These are phyloP conservation scores for Linum trigynum DNA, from an alignment of 345 rosid species.

Conservation along the genomic window DNA sequence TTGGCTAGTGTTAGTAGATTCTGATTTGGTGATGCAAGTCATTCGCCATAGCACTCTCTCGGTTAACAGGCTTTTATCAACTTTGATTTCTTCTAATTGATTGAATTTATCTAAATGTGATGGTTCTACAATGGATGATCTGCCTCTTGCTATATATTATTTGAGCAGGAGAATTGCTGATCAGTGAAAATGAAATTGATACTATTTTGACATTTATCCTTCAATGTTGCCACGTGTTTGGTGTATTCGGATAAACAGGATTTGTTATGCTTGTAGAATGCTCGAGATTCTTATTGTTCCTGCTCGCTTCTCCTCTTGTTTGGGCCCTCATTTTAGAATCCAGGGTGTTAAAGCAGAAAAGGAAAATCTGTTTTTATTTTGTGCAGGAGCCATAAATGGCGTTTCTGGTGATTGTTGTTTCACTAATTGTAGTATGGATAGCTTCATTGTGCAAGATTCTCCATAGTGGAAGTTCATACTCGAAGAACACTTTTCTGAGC, in stretches of 20 bases:
- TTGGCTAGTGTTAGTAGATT: too few species aligned
- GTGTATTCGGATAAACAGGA: background rate
- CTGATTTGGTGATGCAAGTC: too few species aligned
- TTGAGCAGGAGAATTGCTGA: too few species aligned
- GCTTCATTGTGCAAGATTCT: slow-evolving; percentile 61
- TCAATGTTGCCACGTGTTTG: background rate
- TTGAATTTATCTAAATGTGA: too few species aligned
- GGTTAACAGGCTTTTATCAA: too few species aligned
- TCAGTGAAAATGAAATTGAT: too few species aligned
- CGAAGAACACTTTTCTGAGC: slow-evolving; percentile 26
- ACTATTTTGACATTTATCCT: background rate
- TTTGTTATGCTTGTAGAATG: background rate
- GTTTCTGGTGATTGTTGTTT: slow-evolving; percentile 38
- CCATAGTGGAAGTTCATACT: slow-evolving; percentile 23
- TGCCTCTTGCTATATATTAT: too few species aligned
- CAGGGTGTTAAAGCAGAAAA: background rate
- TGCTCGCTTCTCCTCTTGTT: background rate
- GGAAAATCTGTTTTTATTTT: slow-evolving; percentile 1
- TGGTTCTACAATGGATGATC: too few species aligned
- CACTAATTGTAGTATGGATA: slow-evolving; percentile 45
- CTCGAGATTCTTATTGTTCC: background rate
- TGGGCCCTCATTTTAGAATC: background rate
- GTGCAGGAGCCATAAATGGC: slow-evolving; percentile 28
- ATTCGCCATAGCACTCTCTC: too few species aligned
- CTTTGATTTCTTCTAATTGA: too few species aligned